Conservation (phyloP, 1,284 basidiomycete genomes). For the Ganoderma multipileum region DNA sequence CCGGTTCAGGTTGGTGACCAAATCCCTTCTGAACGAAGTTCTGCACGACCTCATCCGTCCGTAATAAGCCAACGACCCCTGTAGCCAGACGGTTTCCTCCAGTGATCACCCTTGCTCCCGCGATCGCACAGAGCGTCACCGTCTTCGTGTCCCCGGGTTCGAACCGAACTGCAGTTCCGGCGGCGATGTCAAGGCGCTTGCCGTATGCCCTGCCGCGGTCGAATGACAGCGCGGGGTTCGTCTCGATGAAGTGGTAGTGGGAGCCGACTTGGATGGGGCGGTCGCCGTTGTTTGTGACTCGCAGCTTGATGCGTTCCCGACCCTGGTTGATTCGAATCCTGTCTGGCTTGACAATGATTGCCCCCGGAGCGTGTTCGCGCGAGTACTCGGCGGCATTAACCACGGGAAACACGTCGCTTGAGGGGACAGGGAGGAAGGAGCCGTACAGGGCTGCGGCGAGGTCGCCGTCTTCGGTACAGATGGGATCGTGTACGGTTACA, state of each 20-base stretch:
- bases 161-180: conserved; percentile 95
- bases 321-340: conserved; percentile 81
- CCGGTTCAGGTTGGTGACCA: conserved; percentile 66
- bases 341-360: conserved; percentile 72
- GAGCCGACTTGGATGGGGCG: conserved; percentile 95
- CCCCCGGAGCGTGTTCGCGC: conserved; percentile 72
- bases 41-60: conserved; percentile 55
- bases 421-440: conserved; percentile 89
- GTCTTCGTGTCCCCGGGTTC: conserved; percentile 93
- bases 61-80: conserved; percentile 54
- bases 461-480: conserved; percentile 85
- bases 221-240: conserved; percentile 84
- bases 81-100: conserved; percentile 85
- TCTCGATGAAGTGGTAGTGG: conserved; percentile 94
- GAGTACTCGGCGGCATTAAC: conserved; percentile 56
- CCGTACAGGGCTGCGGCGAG: conserved; percentile 88
- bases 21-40: conserved; percentile 62
- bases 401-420: conserved; percentile 68
- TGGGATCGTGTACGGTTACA: conserved; percentile 93
- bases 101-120: conserved; percentile 73
- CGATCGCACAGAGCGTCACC: conserved; percentile 84
- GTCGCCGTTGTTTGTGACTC: conserved; percentile 93
- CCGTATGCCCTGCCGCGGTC: conserved; percentile 86
- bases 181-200: conserved; percentile 89
- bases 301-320: conserved; percentile 72